phyloP scores from a whole-genome alignment of 257 asterid genomes.

The Penstemon davidsonii region DNA sequence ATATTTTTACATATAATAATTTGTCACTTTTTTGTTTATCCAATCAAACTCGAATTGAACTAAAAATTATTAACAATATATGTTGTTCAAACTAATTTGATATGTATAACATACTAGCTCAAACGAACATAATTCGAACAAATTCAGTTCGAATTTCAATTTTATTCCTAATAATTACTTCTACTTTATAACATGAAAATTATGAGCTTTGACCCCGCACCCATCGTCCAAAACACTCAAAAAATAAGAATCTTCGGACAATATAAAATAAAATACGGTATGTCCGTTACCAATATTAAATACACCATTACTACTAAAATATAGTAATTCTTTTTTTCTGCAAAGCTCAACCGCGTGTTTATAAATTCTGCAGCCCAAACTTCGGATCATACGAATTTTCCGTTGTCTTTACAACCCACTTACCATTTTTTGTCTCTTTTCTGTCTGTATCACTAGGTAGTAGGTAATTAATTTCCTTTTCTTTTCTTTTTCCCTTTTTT shows the following conservation, averaged over 20 bases:
- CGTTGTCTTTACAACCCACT: neutral
- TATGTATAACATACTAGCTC: no score
- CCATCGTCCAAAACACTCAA: constrained; percentile 33
- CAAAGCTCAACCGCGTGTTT: neutral
- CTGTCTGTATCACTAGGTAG: neutral
- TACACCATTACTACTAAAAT: constrained; percentile 10
- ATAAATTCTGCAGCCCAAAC: neutral
- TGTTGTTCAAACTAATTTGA: no score
- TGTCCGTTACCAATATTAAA: constrained; percentile 25
- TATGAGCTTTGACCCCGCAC: constrained; percentile 14
- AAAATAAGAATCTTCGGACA: constrained; percentile 25
- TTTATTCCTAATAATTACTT: no score
- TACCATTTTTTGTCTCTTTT: neutral
- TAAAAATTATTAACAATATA: no score
- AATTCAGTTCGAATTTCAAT: no score
- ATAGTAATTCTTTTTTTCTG: constrained; percentile 3
- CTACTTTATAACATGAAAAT: no score
- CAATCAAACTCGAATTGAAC: no score
- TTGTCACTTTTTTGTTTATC: no score
- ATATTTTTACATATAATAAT: no score
- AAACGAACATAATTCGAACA: no score
- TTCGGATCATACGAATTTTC: constrained; percentile 31
- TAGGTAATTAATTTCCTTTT: neutral
- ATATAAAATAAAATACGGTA: neutral
- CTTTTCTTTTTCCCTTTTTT: neutral